These are phyloP conservation scores for Aspergillus brasiliensis DNA, from an alignment of 2,329 filamentous ascomycete species.

Conservation along the genomic window DNA sequence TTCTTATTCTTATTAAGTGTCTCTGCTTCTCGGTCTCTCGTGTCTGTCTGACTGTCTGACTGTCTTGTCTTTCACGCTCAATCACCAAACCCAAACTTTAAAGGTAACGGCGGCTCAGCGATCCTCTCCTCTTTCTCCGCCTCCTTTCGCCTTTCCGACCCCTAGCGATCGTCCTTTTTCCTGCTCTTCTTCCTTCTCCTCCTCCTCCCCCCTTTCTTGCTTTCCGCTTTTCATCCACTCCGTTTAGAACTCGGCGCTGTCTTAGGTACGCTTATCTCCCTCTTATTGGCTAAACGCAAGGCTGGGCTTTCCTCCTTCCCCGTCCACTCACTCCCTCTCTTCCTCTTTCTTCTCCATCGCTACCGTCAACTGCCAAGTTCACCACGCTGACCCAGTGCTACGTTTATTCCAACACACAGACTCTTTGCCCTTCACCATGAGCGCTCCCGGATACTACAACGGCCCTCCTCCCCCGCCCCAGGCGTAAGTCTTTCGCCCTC, in stretches of 20 bases:
- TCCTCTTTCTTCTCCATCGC: neutral
- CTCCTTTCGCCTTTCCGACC: constrained; percentile 4
- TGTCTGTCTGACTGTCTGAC: no score
- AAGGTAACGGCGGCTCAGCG: constrained; percentile 2
- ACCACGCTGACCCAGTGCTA: constrained; percentile 3
- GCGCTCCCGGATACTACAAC: constrained; percentile 25
- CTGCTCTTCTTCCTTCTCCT: constrained; percentile 10
- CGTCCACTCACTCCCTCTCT: constrained; percentile 1
- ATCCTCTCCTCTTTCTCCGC: constrained; percentile 4
- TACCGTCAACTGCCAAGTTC: neutral
- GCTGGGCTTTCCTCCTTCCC: constrained; percentile 1
- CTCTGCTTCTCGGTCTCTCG: neutral
- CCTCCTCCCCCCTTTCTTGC: constrained; percentile 1
- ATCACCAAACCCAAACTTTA: neutral
- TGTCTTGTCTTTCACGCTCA: neutral
- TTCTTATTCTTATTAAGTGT: constrained; percentile 1
- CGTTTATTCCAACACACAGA: constrained; percentile 2
- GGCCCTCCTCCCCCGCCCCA: constrained; percentile 42
- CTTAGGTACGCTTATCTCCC: constrained; percentile 21
- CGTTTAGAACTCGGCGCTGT: constrained; percentile 25
- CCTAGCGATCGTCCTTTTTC: neutral
- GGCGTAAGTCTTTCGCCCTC: constrained; percentile 35
- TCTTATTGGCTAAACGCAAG: constrained; percentile 18
- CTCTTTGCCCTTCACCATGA: constrained; percentile 20
- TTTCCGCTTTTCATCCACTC: neutral